These are phyloP conservation scores for Rhododendron ferrugineum DNA, from an alignment of 148 eudicot genomes.

Conservation along the genomic window DNA sequence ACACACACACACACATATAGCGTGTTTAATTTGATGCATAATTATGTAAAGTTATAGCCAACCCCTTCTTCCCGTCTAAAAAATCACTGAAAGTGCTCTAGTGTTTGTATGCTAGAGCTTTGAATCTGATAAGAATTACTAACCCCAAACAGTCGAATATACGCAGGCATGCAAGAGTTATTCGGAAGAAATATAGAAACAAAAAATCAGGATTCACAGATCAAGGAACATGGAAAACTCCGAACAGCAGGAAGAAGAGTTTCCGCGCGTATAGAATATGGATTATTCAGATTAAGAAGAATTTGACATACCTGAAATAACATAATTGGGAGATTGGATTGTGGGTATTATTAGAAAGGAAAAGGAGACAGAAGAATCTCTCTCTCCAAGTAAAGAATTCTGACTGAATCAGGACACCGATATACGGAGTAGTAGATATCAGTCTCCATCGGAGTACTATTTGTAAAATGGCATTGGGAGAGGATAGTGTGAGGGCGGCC, in stretches of 20 bases:
- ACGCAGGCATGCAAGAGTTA: background rate
- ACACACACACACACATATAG: background rate
- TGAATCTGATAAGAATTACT: background rate
- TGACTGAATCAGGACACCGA: background rate
- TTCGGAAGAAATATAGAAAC: background rate
- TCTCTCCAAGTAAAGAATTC: background rate
- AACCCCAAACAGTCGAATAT: background rate
- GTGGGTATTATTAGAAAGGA: background rate
- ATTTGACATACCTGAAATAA: background rate
- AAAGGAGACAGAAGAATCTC: no score
- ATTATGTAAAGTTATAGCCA: background rate
- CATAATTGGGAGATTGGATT: background rate
- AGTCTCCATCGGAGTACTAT: no score
- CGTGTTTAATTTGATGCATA: background rate
- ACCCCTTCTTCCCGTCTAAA: background rate
- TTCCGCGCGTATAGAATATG: background rate
- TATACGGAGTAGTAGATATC: no score
- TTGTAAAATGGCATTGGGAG: background rate
- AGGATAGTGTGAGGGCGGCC: background rate
- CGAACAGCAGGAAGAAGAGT: background rate
- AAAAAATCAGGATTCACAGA: background rate
- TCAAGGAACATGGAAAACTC: background rate
- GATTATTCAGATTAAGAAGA: background rate
- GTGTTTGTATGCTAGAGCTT: background rate
- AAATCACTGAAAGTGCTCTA: background rate